Percentiles rank a stretch among this genome's conserved stretches.
phyloP scores from a whole-genome alignment of 163 green algal genomes.

The Trebouxia gelatinosa region DNA sequence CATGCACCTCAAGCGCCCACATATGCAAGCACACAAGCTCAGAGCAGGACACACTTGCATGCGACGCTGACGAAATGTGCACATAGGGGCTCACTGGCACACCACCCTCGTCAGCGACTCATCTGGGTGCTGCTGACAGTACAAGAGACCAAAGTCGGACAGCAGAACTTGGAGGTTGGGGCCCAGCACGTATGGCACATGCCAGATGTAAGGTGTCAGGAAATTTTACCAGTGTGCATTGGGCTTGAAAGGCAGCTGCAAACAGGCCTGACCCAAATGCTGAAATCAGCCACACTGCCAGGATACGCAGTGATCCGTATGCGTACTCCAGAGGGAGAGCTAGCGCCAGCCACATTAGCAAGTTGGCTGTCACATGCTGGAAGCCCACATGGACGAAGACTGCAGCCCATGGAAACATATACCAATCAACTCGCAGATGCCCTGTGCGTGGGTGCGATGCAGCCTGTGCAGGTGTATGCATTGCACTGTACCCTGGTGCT shows the following conservation, averaged over 20 bases:
- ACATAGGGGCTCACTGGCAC: not conserved
- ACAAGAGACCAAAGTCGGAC: not conserved
- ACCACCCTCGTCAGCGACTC: not conserved
- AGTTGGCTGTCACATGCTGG: conserved; percentile 56
- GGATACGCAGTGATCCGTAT: conserved; percentile 55
- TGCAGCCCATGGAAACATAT: too few relatives aligned
- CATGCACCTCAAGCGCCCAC: not conserved
- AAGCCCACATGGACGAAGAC: conserved; percentile 47
- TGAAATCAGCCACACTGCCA: conserved; percentile 51
- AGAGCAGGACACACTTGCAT: too few relatives aligned
- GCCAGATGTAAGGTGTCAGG: not conserved
- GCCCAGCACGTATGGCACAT: not conserved
- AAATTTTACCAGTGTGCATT: conserved; percentile 45
- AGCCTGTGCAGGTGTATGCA: too few relatives aligned
- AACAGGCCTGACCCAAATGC: conserved; percentile 31
- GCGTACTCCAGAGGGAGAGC: conserved; percentile 52
- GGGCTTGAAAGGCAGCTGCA: conserved; percentile 51
- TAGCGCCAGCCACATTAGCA: conserved; percentile 52
- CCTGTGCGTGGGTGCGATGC: too few relatives aligned
- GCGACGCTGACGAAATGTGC: too few relatives aligned
- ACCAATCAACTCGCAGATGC: too few relatives aligned
- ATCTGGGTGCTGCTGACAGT: not conserved
- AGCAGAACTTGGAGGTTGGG: too few relatives aligned
- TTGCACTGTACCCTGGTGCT: too few relatives aligned
- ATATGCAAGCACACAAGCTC: too few relatives aligned